phyloP scores from a whole-genome alignment of 345 rosid genomes.

The Brassica juncea region DNA sequence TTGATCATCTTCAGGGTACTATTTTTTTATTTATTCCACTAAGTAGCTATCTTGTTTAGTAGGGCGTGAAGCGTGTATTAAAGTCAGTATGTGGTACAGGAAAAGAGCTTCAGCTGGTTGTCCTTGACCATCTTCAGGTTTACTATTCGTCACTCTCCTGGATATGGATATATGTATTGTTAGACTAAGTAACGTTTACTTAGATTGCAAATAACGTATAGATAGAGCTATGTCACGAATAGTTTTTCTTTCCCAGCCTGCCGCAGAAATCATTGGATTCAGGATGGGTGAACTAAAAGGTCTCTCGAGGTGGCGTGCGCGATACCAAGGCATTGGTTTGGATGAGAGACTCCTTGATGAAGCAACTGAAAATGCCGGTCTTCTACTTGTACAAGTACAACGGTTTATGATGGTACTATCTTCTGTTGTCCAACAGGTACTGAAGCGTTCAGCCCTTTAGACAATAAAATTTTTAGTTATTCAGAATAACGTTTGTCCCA shows the following conservation, averaged over 20 bases:
- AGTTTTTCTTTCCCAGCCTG: conserved; percentile 65
- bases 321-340: conserved; percentile 70
- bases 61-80: conserved; percentile 89
- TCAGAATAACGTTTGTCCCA: conserved; percentile 1
- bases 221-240: conserved; percentile 1
- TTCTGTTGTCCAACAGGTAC: conserved; percentile 81
- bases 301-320: conserved; percentile 91
- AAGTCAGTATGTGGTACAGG: conserved; percentile 85
- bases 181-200: neutral
- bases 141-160: conserved; percentile 29
- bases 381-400: conserved; percentile 80
- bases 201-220: neutral
- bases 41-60: conserved; percentile 31
- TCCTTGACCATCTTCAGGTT: conserved; percentile 92
- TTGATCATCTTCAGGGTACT: conserved; percentile 23
- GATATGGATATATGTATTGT: conserved; percentile 6
- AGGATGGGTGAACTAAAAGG: conserved; percentile 95
- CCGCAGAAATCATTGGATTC: conserved; percentile 90
- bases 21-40: conserved; percentile 21
- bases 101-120: conserved; percentile 83
- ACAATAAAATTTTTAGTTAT: neutral
- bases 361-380: conserved; percentile 79
- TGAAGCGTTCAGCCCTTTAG: conserved; percentile 26
- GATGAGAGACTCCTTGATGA: conserved; percentile 65
- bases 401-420: conserved; percentile 81